A percentile compares a stretch with the other conserved stretches of the same genome.
Conservation (phyloP, 495 filamentous ascomycete genomes). For the Annulohypoxylon nitens region DNA sequence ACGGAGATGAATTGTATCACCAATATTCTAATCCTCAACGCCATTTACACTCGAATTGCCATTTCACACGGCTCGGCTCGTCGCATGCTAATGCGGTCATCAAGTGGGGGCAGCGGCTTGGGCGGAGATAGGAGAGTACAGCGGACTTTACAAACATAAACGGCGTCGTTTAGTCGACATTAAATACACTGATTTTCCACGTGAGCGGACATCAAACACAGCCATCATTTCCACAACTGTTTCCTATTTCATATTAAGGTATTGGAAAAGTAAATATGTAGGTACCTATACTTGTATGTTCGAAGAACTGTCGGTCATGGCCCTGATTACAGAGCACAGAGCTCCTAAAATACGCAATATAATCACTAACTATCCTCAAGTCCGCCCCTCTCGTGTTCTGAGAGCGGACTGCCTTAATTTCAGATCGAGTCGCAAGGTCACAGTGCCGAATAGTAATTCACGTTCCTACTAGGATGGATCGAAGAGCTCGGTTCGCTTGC, state of each 20-base stretch:
- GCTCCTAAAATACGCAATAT: neutral
- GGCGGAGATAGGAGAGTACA: constrained; percentile 7
- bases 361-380: constrained; percentile 11
- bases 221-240: neutral
- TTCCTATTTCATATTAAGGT: neutral
- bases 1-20: too few relatives aligned
- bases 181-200: constrained; percentile 3
- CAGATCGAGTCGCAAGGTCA: neutral
- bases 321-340: neutral
- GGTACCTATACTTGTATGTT: neutral
- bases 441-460: neutral
- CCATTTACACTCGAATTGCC: neutral
- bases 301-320: neutral
- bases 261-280: neutral
- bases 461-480: constrained; percentile 22
- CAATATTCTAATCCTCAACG: too few relatives aligned
- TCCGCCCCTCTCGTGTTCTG: constrained; percentile 19
- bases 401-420: constrained; percentile 15
- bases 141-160: constrained; percentile 24
- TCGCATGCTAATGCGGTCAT: constrained; percentile 29
- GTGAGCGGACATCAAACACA: constrained; percentile 38
- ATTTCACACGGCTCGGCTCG: neutral
- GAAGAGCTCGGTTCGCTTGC: constrained; percentile 41
- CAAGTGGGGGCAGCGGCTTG: constrained; percentile 18
- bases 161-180: constrained; percentile 9